A percentile compares a stretch with the other conserved stretches of the same genome.
These are phyloP conservation scores for Alternaria metachromatica DNA, from an alignment of 2,329 filamentous ascomycete genomes.

Conservation along the genomic window DNA sequence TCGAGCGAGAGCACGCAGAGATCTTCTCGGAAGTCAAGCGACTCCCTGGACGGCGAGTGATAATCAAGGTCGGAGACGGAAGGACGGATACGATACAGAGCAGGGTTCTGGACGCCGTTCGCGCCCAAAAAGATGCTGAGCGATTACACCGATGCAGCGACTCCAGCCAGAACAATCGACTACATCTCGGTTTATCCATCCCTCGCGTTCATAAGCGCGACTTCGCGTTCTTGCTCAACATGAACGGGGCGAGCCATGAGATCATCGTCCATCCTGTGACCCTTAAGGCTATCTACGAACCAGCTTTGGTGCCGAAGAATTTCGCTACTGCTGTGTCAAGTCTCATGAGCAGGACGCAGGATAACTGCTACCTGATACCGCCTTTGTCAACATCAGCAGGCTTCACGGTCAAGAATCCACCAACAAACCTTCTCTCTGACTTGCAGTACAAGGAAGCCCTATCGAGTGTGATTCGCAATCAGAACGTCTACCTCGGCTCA, in stretches of 20 bases:
- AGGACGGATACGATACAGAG: constrained; percentile 17
- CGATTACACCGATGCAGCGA: constrained; percentile 26
- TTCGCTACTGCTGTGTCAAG: constrained; percentile 20
- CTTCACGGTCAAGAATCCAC: constrained; percentile 30
- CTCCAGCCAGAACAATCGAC: constrained; percentile 10
- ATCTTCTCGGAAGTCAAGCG: constrained; percentile 30
- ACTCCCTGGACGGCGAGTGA: constrained; percentile 28
- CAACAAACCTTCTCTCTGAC: constrained; percentile 22
- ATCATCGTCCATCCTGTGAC: constrained; percentile 27
- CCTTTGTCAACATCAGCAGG: constrained; percentile 21
- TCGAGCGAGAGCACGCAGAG: constrained; percentile 34
- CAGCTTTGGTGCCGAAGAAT: constrained; percentile 15
- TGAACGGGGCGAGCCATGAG: constrained; percentile 25
- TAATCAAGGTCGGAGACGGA: constrained; percentile 22
- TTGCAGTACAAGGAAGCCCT: constrained; percentile 34
- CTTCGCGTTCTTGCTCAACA: constrained; percentile 33
- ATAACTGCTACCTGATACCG: constrained; percentile 29
- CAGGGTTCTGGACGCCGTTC: constrained; percentile 26
- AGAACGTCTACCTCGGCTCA: constrained; percentile 20
- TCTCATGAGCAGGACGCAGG: constrained; percentile 8
- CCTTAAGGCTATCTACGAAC: constrained; percentile 20
- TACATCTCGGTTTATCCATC: constrained; percentile 36
- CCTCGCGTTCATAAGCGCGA: constrained; percentile 34
- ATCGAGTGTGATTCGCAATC: constrained; percentile 21
- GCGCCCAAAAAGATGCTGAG: constrained; percentile 35